Base-by-base conservation (phyloP, 2,329 filamentous ascomycete species). In the Verticillium nubilum region DNA sequence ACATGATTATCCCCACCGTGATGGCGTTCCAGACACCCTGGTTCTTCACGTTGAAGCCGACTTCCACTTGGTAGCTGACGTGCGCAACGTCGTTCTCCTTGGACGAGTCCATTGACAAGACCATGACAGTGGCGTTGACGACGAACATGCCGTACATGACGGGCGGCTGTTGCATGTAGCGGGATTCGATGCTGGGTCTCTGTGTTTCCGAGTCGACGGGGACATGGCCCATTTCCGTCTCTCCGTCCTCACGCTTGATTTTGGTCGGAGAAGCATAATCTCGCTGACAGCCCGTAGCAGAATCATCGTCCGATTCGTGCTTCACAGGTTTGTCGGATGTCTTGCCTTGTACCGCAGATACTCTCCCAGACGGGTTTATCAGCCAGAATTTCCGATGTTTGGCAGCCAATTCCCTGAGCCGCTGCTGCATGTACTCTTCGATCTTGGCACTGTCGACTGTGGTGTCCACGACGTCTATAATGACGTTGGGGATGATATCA, bases 11-110 rank as follows among this genome's bases (percentile, higher is more conserved):
- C 9, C 75, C 77, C 10, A 77, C 58, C 4, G 77, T 78, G 37
- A 79, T 63, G 2, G 75, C 77, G 62, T 79, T 78, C 77, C 77
- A 79, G 25, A 79, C 70, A 57, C 75, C 73, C 64, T 78, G 76
- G 19, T 70, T 67, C 12, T 67, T 67, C 52, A 77, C 71, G 57
- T 69, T 67, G 52, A 79, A 77, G 53, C 76, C 68, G 25, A 73
- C 66, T 53, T 76, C 73, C n/a, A 77, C 71, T 53, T 78, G 77
- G 58, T 74, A 78, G 62, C 74, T 78, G 31, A 78, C 70, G 56
- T 73, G 70, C n/a, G 70, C 71, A 4, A 67, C 53, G 2, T 70
- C 65, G 3, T 68, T 73, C 42, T 64, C 62, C 55, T 72, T 73
- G 23, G 73, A 67, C 0, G 77, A 70, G 58, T 79, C 76, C 6